These are phyloP conservation scores for Phytopythium mirpurense DNA, from an alignment of 352 stramenopile genomes.

Conservation along the genomic window DNA sequence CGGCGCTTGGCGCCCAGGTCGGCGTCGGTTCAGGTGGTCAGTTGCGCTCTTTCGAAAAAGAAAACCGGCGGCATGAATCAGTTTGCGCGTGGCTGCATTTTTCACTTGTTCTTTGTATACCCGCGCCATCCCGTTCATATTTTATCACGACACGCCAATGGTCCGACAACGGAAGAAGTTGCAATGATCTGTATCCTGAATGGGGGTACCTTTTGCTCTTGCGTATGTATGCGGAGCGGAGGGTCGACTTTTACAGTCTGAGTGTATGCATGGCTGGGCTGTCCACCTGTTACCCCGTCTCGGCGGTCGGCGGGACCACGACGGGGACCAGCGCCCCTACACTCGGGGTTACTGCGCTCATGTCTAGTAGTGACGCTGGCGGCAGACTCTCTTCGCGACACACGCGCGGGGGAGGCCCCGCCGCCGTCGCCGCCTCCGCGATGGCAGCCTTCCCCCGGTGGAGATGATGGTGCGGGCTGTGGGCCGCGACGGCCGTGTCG, in stretches of 20 bases:
- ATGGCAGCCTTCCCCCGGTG: background rate
- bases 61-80: background rate
- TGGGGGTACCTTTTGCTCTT: too few relatives aligned
- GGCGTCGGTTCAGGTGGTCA: background rate
- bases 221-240: too few relatives aligned
- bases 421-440: background rate
- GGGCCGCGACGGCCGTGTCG: slow-evolving; percentile 4
- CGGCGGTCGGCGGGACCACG: background rate
- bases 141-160: too few relatives aligned
- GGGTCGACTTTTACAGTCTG: too few relatives aligned
- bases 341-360: background rate
- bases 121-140: too few relatives aligned
- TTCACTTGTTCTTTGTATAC: background rate
- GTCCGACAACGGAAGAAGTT: too few relatives aligned
- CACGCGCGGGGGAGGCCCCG: background rate
- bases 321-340: background rate
- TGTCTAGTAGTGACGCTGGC: background rate
- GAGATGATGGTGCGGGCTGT: background rate
- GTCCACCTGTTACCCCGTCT: too few relatives aligned
- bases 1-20: background rate
- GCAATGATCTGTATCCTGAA: too few relatives aligned
- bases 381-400: background rate
- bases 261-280: too few relatives aligned
- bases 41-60: background rate
- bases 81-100: background rate